These are phyloP conservation scores for Phytophthora pisi DNA, from an alignment of 352 stramenopile genomes.

Conservation along the genomic window DNA sequence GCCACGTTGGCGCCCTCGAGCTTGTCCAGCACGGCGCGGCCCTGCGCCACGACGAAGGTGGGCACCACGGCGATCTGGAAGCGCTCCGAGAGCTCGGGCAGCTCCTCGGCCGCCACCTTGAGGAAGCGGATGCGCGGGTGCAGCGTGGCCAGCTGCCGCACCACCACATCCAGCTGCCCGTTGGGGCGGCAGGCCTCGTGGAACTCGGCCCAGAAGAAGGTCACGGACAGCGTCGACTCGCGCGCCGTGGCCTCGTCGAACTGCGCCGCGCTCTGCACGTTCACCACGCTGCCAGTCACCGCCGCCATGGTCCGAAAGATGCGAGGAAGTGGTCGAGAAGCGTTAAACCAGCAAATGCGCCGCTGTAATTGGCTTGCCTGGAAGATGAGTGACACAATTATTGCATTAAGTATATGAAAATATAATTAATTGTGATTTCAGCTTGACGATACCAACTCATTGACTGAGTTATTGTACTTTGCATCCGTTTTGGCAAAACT, in stretches of 20 bases:
- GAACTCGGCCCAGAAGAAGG: conserved; percentile 89
- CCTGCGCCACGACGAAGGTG: conserved; percentile 92
- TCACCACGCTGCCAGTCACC: conserved; percentile 69
- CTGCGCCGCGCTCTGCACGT: conserved; percentile 70
- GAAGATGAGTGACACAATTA: not conserved
- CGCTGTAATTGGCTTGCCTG: too few relatives aligned
- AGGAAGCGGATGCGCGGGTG: conserved; percentile 86
- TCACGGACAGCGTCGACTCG: conserved; percentile 77
- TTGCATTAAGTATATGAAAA: not conserved
- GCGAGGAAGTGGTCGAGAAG: not conserved
- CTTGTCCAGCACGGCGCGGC: conserved; percentile 79
- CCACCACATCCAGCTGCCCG: conserved; percentile 84
- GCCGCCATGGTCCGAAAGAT: conserved; percentile 26
- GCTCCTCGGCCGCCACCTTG: conserved; percentile 86
- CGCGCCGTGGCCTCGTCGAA: conserved; percentile 80
- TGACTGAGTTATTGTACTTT: too few relatives aligned
- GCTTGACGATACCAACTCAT: too few relatives aligned
- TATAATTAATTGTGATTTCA: too few relatives aligned
- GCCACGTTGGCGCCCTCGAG: conserved; percentile 85
- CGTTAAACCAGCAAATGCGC: conserved; percentile 1
- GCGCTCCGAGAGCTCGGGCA: conserved; percentile 83
- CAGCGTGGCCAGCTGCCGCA: conserved; percentile 80
- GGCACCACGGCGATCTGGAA: conserved; percentile 94
- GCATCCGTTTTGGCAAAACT: too few relatives aligned
- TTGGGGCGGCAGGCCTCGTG: conserved; percentile 84